phyloP scores from a whole-genome alignment of 148 eudicot genomes.

The Fallopia convolvulus region DNA sequence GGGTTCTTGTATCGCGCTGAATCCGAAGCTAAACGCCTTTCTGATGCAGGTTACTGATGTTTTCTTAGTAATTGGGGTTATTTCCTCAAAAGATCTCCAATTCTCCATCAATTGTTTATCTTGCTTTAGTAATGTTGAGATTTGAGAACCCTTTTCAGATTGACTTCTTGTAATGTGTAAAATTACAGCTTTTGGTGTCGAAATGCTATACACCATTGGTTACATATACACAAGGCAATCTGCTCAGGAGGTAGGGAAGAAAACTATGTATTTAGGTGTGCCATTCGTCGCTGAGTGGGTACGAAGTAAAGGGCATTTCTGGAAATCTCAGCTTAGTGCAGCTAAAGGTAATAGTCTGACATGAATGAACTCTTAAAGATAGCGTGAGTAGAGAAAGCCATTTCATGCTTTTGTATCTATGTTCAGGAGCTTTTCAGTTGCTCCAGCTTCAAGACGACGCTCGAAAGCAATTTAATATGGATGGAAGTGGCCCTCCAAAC shows the following conservation, averaged over 20 bases:
- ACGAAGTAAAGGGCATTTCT: conserved; percentile 81
- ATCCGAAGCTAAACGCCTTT: conserved; percentile 66
- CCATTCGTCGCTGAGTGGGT: conserved; percentile 96
- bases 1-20: conserved; percentile 64
- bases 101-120: too few species aligned
- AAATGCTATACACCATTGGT: conserved; percentile 73
- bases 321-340: conserved; percentile 90
- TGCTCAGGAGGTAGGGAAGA: conserved; percentile 91
- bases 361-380: too few species aligned
- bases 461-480: conserved; percentile 52
- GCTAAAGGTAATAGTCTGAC: conserved; percentile 60
- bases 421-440: conserved; percentile 68
- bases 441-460: conserved; percentile 85
- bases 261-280: conserved; percentile 74
- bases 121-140: too few species aligned
- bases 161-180: background rate
- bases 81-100: too few species aligned
- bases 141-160: too few species aligned
- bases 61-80: too few species aligned
- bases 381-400: background rate
- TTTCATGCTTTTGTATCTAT: background rate
- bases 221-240: conserved; percentile 90
- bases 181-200: conserved; percentile 66
- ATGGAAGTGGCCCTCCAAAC: conserved; percentile 40
- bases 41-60: conserved; percentile 47